Base-by-base conservation (phyloP, 2,329 filamentous ascomycete species). In the Trichophyton verrucosum region DNA sequence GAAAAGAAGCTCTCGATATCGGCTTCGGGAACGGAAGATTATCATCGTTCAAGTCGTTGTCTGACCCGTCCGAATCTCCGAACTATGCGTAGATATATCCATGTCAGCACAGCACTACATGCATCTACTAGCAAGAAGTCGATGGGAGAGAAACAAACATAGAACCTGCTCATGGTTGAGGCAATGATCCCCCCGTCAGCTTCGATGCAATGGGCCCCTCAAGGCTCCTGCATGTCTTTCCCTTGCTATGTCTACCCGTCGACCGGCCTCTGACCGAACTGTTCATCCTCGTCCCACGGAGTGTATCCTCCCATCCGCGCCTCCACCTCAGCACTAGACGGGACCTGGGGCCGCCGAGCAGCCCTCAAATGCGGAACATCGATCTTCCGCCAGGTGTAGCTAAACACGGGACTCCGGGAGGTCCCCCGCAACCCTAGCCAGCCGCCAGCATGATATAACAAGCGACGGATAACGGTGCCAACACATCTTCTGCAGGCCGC, bases 1-100 rank as follows among this genome's bases (percentile, higher is more conserved):
- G 82, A 75, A 99, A 99, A 70, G 94, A 89, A 62, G 81, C 78
- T 61, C 94, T 88, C 1, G 89, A 83, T 15, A 99, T 84, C 2
- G 91, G 90, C 44, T 85, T 81, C 1, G 94, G 94, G 76, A 96
- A 97, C 11, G 94, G 94, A 3, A 97, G 84, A 20, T 85, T 73
- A 67, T 83, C 80, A 67, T 87, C 84, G 27, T 62, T 61, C 27
- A 57, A 66, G 62, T 76, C 75, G 57, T 75, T 75, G 56, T 69
- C 69, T 46, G 78, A 78, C 63, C 74, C 77, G 60, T 78, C 76
- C 57, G 75, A 75, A 66, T 75, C 72, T 64, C 71, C 72, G 64
- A 77, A 76, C 75, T 78, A 30, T 7, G 6, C 2, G 27, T 7
- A 64, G 58, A 63, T 22, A 63, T 22, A 8, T 61, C 57, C 47